Evolutionary conservation across 106 monocot genomes (phyloP).

Genomic region (Hemerocallis citrina): DNA sequence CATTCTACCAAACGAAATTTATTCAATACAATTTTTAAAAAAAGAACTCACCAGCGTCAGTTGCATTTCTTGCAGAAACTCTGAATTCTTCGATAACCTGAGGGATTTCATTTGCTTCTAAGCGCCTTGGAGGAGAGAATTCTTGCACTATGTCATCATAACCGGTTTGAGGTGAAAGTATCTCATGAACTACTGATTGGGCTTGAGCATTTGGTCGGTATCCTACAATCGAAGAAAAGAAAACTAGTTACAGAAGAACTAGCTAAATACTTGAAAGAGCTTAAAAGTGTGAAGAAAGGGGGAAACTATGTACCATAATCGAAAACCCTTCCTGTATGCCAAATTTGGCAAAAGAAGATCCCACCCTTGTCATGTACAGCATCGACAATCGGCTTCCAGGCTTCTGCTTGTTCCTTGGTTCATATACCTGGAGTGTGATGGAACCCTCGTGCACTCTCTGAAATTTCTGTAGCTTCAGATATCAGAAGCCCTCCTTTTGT

Average conservation of each 20-base stretch:
- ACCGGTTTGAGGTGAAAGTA: not conserved
- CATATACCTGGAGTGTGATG: not conserved
- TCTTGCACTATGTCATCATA: slow-evolving; percentile 13
- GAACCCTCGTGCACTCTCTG: slow-evolving; percentile 17
- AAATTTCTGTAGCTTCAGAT: slow-evolving; percentile 20
- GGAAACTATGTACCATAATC: slow-evolving; percentile 47
- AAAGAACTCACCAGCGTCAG: too few species aligned
- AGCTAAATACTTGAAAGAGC: too few species aligned
- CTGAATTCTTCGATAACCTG: slow-evolving; percentile 41
- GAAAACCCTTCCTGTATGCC: too few species aligned
- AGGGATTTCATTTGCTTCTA: slow-evolving; percentile 44
- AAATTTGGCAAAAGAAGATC: slow-evolving; percentile 62
- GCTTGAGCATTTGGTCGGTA: not conserved
- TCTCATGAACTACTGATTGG: slow-evolving; percentile 32
- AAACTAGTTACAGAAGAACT: too few species aligned
- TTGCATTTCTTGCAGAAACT: slow-evolving; percentile 37
- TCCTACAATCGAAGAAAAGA: not conserved
- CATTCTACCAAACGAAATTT: too few species aligned
- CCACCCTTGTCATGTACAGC: slow-evolving; percentile 63
- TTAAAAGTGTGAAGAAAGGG: too few species aligned
- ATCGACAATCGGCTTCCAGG: slow-evolving; percentile 66
- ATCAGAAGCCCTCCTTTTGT: slow-evolving; percentile 24
- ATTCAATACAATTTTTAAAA: too few species aligned
- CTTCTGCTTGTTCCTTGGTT: slow-evolving; percentile 43
- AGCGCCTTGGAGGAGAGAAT: slow-evolving; percentile 16